phyloP scores from a whole-genome alignment of 1,139 yeast species.

The Lodderomyces oxycetoniae region DNA sequence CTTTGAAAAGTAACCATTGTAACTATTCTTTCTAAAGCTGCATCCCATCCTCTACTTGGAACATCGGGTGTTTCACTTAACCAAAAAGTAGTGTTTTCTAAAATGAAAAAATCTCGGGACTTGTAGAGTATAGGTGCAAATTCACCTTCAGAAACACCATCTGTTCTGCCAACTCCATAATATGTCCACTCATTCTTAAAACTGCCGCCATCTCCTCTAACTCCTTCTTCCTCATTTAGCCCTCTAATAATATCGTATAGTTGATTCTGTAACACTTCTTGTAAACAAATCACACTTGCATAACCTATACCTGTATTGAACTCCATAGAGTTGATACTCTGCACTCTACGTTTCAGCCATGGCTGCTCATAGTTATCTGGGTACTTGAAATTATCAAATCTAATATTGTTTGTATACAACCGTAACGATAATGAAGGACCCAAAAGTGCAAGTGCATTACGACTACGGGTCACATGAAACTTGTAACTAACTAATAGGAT shows the following conservation, averaged over 20 bases:
- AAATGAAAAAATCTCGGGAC: constrained; percentile 25
- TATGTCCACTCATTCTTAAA: constrained; percentile 29
- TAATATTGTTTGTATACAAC: constrained; percentile 50
- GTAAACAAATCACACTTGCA: constrained; percentile 43
- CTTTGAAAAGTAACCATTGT: constrained; percentile 35
- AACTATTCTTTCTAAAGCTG: constrained; percentile 39
- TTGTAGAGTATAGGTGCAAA: constrained; percentile 40
- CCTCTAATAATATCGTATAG: constrained; percentile 40
- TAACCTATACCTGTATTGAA: constrained; percentile 28
- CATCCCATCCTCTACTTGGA: constrained; percentile 42
- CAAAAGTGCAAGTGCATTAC: constrained; percentile 7
- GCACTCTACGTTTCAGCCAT: constrained; percentile 39
- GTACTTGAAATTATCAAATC: constrained; percentile 37
- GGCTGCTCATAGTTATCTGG: constrained; percentile 33
- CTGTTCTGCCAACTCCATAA: constrained; percentile 48
- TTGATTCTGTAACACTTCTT: constrained; percentile 53
- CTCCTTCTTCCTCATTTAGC: constrained; percentile 18
- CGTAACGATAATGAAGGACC: constrained; percentile 26
- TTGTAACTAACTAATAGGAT: constrained; percentile 1
- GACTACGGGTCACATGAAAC: too few species aligned
- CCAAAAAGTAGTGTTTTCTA: constrained; percentile 40
- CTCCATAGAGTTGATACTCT: constrained; percentile 35
- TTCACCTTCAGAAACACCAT: constrained; percentile 42
- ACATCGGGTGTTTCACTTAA: constrained; percentile 35
- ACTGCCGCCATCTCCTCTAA: neutral